Base-by-base conservation (phyloP, 163 green algal genomes). In the Chloroidium sp. region DNA sequence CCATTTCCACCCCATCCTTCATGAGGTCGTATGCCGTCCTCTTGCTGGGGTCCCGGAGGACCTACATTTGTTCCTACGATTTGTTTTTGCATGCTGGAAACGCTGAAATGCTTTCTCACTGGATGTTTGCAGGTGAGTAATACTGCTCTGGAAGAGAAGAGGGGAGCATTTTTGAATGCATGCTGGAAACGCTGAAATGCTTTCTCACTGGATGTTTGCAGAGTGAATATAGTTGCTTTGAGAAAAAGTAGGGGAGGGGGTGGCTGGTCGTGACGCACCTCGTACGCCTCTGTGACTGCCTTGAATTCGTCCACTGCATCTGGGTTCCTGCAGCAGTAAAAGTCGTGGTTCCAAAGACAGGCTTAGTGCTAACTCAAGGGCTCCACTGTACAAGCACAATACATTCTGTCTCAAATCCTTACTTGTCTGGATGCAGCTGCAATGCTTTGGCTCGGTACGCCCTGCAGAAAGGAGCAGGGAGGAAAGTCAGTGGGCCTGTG, bases 361-460 rank as follows among this genome's bases (percentile, higher is more conserved):
- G 36, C 36, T 36, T 36, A 36, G 36, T 36, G 36, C 36, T 36
- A 36, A 36, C 36, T 36, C 36, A 36, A 36, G 36, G 36, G 36
- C 36, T 36, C 36, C 36, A 36, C 36, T 36, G 36, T 36, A 36
- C 36, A 36, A 36, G 36, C 36, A 36, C 36, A 36, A 4, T 4
- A 14, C 3, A 36, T 12, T 62, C 1, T 75, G 6, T 12, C 64
- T 62, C 61, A 4, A 62, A 8, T 69, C 59, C 4, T 12, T 2
- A 79, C 82, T 69, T 83, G 57, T 86, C 82, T 12, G 82, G 82
- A n/a, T 86, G 82, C 8, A 79, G 75, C 76, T 86, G 36, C 6
- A 83, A 69, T 2, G 82, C 82, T 67, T 79, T 80, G 61, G 62
- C 62, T 61, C 82, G 59, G 60, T 81, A 86, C 13, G 82, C 82